phyloP scores from a whole-genome alignment of 2,329 filamentous ascomycete species.

The Fusarium sp. region DNA sequence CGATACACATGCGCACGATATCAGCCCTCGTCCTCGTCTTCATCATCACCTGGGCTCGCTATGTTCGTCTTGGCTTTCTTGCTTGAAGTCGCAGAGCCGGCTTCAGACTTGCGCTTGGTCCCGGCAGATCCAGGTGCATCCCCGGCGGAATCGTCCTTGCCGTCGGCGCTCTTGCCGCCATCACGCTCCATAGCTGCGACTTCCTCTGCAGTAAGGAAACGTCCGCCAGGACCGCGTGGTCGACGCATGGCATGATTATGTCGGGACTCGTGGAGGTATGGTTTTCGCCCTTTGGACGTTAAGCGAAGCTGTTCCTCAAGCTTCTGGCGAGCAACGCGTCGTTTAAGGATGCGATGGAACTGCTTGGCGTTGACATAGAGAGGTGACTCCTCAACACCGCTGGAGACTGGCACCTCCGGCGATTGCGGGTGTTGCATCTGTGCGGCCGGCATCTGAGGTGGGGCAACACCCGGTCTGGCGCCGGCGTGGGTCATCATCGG shows the following conservation, averaged over 20 bases:
- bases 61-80: conserved; percentile 67
- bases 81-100: conserved; percentile 56
- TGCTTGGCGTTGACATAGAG: conserved; percentile 99
- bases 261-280: conserved; percentile 95
- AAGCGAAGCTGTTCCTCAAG: conserved; percentile 91
- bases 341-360: conserved; percentile 95
- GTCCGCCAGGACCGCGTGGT: conserved; percentile 90
- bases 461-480: conserved; percentile 59
- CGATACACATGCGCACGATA: conserved; percentile 14
- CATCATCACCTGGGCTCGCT: conserved; percentile 50
- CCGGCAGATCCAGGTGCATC: conserved; percentile 50
- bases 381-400: conserved; percentile 85
- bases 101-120: conserved; percentile 69
- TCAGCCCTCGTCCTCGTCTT: conserved; percentile 58
- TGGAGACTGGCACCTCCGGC: conserved; percentile 77
- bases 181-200: conserved; percentile 86
- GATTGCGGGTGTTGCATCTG: conserved; percentile 78
- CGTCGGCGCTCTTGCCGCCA: conserved; percentile 56
- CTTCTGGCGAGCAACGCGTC: conserved; percentile 89
- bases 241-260: conserved; percentile 98
- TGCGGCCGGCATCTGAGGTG: conserved; percentile 68
- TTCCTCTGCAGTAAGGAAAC: conserved; percentile 96
- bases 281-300: conserved; percentile 94
- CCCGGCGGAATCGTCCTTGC: conserved; percentile 45
- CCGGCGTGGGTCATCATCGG: conserved; percentile 77